Evolutionary conservation across 177 flowering plant species (phyloP).

Genomic region (Telopea speciosissima): DNA sequence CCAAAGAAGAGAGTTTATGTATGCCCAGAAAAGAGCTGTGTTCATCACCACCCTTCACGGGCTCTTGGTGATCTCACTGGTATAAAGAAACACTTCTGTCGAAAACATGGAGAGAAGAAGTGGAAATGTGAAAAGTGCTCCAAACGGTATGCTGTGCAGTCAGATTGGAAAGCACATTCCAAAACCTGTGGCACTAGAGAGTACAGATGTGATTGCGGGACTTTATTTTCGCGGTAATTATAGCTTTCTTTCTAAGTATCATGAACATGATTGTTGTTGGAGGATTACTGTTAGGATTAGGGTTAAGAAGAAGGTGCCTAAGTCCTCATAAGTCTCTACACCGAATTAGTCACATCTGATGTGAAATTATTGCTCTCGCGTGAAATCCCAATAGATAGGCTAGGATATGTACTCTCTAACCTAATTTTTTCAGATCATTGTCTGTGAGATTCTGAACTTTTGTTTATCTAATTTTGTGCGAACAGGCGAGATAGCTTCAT

Average conservation of each 20-base stretch:
- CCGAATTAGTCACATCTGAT: too few species aligned
- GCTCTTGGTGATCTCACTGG: slow-evolving; percentile 96
- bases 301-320: too few species aligned
- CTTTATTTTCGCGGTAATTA: slow-evolving; percentile 73
- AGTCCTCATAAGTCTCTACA: too few species aligned
- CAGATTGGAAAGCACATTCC: slow-evolving; percentile 94
- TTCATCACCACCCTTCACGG: slow-evolving; percentile 76
- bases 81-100: slow-evolving; percentile 80
- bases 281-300: too few species aligned
- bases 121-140: slow-evolving; percentile 97
- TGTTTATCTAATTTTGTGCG: not conserved
- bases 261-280: too few species aligned
- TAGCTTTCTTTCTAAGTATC: not conserved
- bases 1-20: slow-evolving; percentile 71
- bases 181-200: slow-evolving; percentile 93
- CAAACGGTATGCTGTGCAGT: slow-evolving; percentile 84
- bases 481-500: slow-evolving; percentile 83
- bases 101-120: slow-evolving; percentile 96
- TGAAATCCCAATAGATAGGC: too few species aligned
- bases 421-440: not conserved
- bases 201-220: slow-evolving; percentile 84
- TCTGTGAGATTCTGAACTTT: not conserved
- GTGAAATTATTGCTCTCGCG: too few species aligned
- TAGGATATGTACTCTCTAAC: too few species aligned
- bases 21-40: slow-evolving; percentile 83